Percentiles rank a stretch among this genome's conserved stretches.
These are phyloP conservation scores for Boletus vinaceobasis DNA, from an alignment of 768 basidiomycete species.

Conservation along the genomic window DNA sequence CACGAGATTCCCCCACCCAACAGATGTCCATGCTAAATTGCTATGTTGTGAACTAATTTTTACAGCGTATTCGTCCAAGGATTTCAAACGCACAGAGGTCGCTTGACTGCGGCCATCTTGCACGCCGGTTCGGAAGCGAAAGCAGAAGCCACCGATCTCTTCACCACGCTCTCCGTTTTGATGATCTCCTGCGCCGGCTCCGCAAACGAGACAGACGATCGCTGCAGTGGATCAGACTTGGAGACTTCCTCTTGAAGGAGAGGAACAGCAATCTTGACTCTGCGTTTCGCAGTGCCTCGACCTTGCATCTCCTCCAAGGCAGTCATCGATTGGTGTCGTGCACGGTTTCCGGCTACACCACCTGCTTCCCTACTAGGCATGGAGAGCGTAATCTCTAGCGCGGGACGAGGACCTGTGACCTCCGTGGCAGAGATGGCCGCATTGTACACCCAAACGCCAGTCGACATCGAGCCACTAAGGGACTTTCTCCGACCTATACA, in stretches of 20 bases:
- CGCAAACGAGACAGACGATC: background rate
- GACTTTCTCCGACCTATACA: slow-evolving; percentile 53
- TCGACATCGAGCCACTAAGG: slow-evolving; percentile 32
- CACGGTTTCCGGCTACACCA: slow-evolving; percentile 5
- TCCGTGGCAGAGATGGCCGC: slow-evolving; percentile 47
- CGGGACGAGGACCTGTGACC: slow-evolving; percentile 13
- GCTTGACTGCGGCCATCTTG: slow-evolving; percentile 13
- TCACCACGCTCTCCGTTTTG: background rate
- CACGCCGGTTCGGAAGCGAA: slow-evolving; percentile 2
- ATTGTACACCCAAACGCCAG: slow-evolving; percentile 46
- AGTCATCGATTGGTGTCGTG: slow-evolving; percentile 26
- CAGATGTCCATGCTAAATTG: background rate
- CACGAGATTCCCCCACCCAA: too few relatives aligned
- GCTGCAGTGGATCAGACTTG: background rate
- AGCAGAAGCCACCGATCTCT: slow-evolving; percentile 3
- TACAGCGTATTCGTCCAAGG: background rate
- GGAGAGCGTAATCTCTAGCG: slow-evolving; percentile 22
- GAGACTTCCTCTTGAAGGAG: slow-evolving; percentile 3
- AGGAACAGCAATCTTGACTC: slow-evolving; percentile 20
- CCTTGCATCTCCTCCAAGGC: slow-evolving; percentile 14
- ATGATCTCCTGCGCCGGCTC: background rate
- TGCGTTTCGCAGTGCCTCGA: slow-evolving; percentile 8
- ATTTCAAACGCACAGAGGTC: slow-evolving; percentile 15
- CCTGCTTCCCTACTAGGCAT: background rate
- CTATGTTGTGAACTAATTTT: background rate